Base-by-base conservation (phyloP, 495 filamentous ascomycete species). In the Tuber umbilicatum region DNA sequence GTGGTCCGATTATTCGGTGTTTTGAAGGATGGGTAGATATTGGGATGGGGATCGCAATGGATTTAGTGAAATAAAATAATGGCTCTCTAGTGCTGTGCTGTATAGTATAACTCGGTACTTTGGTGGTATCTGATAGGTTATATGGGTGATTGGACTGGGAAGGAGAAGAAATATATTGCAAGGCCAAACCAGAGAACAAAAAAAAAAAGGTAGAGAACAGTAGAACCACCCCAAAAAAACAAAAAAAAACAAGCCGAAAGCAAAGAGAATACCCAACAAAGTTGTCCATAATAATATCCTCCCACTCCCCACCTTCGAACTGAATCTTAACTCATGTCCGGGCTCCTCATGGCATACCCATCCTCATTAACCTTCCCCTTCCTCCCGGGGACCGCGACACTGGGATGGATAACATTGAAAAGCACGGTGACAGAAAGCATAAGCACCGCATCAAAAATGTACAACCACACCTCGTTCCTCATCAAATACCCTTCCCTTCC, bases 371-470 rank as follows among this genome's bases (percentile, higher is more conserved):
- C 14, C 55, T 64, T 71, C 38, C 27, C 5, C 45, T 23, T 69
- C 55, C 38, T 73, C 38, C 37, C 45, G 35, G 69, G 40, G 31
- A 83, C 71, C 23, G 81, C 83, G 35, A 82, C 82, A 35, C 74
- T 83, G 31, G 86, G 86, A 77, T 87, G 83, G n/a, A 84, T 75
- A 9, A 84, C 75, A 70, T 84, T 86, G 72, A 90, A 86, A 2
- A 87, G 73, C 0, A 86, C 74, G 81, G 88, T 86, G 27, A 86
- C 87, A 0, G 80, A 10, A 37, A 89, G 77, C 89, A 93, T 91
- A 67, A 89, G 76, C 67, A 85, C 68, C 21, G 86, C 83, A 79
- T 93, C 90, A 75, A 92, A 91, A 4, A 89, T 78, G 78, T 91
- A 92, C 71, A 91, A 79, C 74, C 87, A 88, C 70, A 85, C 86